Evolutionary conservation across 2,329 filamentous ascomycete genomes (phyloP).

Genomic region (Didymella pomorum): DNA sequence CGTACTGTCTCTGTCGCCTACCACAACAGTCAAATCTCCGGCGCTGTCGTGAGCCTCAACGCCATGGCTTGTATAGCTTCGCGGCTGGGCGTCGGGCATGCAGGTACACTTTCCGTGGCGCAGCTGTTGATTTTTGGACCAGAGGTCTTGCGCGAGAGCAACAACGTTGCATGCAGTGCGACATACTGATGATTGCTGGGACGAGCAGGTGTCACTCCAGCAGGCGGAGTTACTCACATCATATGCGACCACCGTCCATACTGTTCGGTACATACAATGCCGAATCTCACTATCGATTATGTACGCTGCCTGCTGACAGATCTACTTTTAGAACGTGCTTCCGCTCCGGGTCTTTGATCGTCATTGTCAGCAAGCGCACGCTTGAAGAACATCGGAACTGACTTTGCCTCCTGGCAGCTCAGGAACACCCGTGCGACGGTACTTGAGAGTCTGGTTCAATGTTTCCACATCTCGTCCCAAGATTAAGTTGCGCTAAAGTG

Average conservation of each 20-base stretch:
- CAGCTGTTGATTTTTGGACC: background rate
- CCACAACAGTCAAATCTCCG: slow-evolving; percentile 7
- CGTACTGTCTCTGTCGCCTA: slow-evolving; percentile 15
- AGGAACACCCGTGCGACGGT: background rate
- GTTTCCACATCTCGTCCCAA: background rate
- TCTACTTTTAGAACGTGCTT: slow-evolving; percentile 11
- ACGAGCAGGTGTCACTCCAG: background rate
- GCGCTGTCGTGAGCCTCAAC: background rate
- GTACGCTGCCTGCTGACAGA: slow-evolving; percentile 10
- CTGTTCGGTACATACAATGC: slow-evolving; percentile 6
- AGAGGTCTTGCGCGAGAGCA: background rate
- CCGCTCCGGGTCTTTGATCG: background rate
- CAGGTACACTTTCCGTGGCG: background rate
- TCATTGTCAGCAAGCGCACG: background rate
- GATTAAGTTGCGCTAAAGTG: slow-evolving; percentile 1
- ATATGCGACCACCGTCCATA: background rate
- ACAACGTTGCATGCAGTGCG: background rate
- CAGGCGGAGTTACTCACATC: background rate
- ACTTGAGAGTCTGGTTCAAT: background rate
- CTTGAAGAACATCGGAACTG: background rate
- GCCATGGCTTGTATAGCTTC: background rate
- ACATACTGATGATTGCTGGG: background rate
- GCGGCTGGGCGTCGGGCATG: background rate
- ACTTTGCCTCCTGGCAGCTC: background rate
- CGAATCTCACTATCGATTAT: slow-evolving; percentile 7